These are phyloP conservation scores for Ophiobolus disseminans DNA, from an alignment of 2,329 filamentous ascomycete species.

Conservation along the genomic window DNA sequence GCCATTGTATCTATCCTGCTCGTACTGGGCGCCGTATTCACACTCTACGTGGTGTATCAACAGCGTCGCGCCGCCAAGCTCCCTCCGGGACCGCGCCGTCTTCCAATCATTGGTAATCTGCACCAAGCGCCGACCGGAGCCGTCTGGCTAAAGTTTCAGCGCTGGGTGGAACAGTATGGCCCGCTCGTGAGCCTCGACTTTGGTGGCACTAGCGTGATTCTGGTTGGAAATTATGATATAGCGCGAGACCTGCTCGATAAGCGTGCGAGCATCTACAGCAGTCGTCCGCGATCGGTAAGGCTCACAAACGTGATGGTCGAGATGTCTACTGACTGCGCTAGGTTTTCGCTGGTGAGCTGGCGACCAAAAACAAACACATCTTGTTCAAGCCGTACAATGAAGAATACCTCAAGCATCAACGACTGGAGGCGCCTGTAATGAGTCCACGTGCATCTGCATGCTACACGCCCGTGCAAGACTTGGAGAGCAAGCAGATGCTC, in stretches of 20 bases:
- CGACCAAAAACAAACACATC: slow-evolving; percentile 50
- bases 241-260: slow-evolving; percentile 62
- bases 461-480: slow-evolving; percentile 51
- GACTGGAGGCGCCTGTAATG: slow-evolving; percentile 47
- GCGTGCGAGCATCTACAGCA: slow-evolving; percentile 58
- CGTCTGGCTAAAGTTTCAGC: slow-evolving; percentile 34
- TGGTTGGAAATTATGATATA: slow-evolving; percentile 57
- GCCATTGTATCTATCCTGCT: no score
- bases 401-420: slow-evolving; percentile 48
- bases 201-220: slow-evolving; percentile 40
- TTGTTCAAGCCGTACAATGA: slow-evolving; percentile 49
- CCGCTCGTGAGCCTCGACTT: slow-evolving; percentile 43
- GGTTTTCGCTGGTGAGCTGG: slow-evolving; percentile 58
- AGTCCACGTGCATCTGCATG: slow-evolving; percentile 32
- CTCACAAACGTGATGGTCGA: not conserved
- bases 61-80: no score
- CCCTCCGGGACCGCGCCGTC: slow-evolving; percentile 36
- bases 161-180: slow-evolving; percentile 47
- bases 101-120: slow-evolving; percentile 44
- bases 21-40: no score
- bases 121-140: slow-evolving; percentile 36
- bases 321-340: no score
- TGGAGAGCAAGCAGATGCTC: slow-evolving; percentile 54
- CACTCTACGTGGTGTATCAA: no score
- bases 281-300: slow-evolving; percentile 52